A percentile compares a stretch with the other conserved stretches of the same genome.
These are phyloP conservation scores for Trichoderma sp. DNA, from an alignment of 2,329 filamentous ascomycete genomes.

Conservation along the genomic window DNA sequence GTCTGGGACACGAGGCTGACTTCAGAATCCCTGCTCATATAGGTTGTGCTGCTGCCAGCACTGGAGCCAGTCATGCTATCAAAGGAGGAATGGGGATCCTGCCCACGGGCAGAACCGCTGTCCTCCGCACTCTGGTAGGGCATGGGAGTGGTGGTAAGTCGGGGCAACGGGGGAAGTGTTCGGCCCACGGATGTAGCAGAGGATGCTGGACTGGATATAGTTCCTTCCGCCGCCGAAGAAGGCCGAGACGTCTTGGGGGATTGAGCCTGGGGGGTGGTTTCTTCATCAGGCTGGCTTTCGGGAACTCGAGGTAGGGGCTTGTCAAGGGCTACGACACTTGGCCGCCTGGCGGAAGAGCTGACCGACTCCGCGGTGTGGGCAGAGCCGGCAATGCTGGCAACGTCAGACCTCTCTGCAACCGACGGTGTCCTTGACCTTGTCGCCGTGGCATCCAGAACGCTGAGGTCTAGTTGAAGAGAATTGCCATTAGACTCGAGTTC, in stretches of 20 bases:
- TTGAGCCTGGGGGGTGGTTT: slow-evolving; percentile 33
- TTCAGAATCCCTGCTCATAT: slow-evolving; percentile 78
- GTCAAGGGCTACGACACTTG: slow-evolving; percentile 54
- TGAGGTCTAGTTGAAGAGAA: slow-evolving; percentile 59
- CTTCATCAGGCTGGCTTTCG: slow-evolving; percentile 31
- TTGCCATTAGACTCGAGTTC: slow-evolving; percentile 73
- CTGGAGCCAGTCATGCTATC: slow-evolving; percentile 76
- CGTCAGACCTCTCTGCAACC: slow-evolving; percentile 42
- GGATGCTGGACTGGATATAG: slow-evolving; percentile 48
- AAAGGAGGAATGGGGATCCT: slow-evolving; percentile 58
- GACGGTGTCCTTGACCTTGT: slow-evolving; percentile 42
- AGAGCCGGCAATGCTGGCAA: slow-evolving; percentile 45
- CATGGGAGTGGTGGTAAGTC: slow-evolving; percentile 55
- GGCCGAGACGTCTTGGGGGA: slow-evolving; percentile 48
- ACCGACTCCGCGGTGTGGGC: slow-evolving; percentile 44
- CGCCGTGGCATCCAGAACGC: slow-evolving; percentile 50
- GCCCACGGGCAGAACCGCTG: slow-evolving; percentile 50
- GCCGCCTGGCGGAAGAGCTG: slow-evolving; percentile 43
- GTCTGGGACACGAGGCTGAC: slow-evolving; percentile 77
- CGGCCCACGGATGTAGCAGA: slow-evolving; percentile 53
- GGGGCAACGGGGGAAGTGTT: slow-evolving; percentile 58
- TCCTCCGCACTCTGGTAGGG: slow-evolving; percentile 53
- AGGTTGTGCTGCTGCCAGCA: slow-evolving; percentile 77
- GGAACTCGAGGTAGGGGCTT: slow-evolving; percentile 71
- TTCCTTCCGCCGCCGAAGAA: slow-evolving; percentile 48